Evolutionary conservation across 331 rosid species (phyloP), one percentile per base, ranked within the genome.

Genomic region (Pyrus hybrid): DNA sequence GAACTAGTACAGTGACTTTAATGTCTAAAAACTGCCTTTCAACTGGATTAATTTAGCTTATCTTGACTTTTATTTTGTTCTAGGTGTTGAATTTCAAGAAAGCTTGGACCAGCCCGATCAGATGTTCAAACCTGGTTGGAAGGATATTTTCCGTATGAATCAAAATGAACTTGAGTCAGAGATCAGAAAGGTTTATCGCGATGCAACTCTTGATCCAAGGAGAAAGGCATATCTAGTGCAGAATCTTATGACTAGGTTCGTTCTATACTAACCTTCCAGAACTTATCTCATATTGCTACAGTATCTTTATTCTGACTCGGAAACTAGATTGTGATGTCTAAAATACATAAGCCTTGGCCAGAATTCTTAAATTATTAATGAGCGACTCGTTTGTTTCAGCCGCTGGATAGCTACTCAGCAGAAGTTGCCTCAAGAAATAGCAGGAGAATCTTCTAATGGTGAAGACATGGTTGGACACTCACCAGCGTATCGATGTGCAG

Each of bases 71-170:
- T 69, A 30, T 80, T 72, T 70, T 86, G 41, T 78, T 75, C 53
- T 79, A 86, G 98, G 88, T 70, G 73, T 83, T 64, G 99, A 88
- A 66, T 78, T 84, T 80, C 95, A 88, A 81, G 99, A 89, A 90
- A 87, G 91, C 88, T 86, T 95, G 90, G 87, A 86, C 67, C 89
- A 88, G 76, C 85, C 83, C 75, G 98, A 91, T 79, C 97, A 90
- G 88, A 95, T 90, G 99, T 95, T 95, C 87, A 95, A 87, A 87
- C 99, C 99, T 51, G 99, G 99, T 68, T 95, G 99, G 99, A 95
- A 95, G 84, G 99, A 95, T 86, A 95, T 95, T 82, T 95, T 95
- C 75, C 97, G 99, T 63, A 95, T 95, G 99, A 95, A 95, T 76
- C 93, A 95, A 85, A 90, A 83, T 91, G 99, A 95, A 82, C 93